Evolutionary conservation across 2,329 filamentous ascomycete genomes (phyloP), one percentile per base, ranked within the genome.

Genomic region (Claviceps spartinae): DNA sequence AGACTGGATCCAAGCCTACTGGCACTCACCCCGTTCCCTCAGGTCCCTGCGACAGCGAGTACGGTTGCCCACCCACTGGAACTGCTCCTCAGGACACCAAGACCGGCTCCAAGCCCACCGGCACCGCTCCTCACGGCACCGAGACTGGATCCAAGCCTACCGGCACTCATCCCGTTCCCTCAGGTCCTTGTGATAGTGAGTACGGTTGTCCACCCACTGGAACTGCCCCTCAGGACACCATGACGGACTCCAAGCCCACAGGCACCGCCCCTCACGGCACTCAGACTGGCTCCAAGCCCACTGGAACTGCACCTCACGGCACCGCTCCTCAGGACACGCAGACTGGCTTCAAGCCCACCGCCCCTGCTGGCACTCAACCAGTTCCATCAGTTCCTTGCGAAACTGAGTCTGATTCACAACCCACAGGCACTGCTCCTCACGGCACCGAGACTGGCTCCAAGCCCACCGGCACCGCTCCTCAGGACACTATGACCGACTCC

Each of bases 41-140:
- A 44, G 9, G 20, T n/a, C n/a, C n/a, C n/a, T n/a, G n/a, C n/a
- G n/a, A 26, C 1, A 49, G n/a, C n/a, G n/a, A n/a, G n/a, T n/a
- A n/a, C n/a, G n/a, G n/a, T n/a, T n/a, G n/a, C 37, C n/a, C 22
- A 49, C 48, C 48, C 40, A 50, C 30, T n/a, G 41, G 48, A 26
- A 42, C 37, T 6, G 47, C 40, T 24, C 40, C 26, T 5, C 11
- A 8, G 14, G 36, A 11, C 5, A 46, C 24, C 13, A 6, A 14
- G 4, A 37, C 26, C 3, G 16, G 5, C 18, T 13, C 30, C 26
- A 16, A 38, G 37, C 40, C 40, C 11, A 20, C 40, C 2, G 40
- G 40, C 24, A 30, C 22, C 9, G 40, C 16, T 20, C 41, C 36
- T 16, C 11, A 20, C 2, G 16, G 1, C 11, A 24, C 20, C 14